These are phyloP conservation scores for Penicillium sp. DNA, from an alignment of 2,329 filamentous ascomycete species.

Conservation along the genomic window DNA sequence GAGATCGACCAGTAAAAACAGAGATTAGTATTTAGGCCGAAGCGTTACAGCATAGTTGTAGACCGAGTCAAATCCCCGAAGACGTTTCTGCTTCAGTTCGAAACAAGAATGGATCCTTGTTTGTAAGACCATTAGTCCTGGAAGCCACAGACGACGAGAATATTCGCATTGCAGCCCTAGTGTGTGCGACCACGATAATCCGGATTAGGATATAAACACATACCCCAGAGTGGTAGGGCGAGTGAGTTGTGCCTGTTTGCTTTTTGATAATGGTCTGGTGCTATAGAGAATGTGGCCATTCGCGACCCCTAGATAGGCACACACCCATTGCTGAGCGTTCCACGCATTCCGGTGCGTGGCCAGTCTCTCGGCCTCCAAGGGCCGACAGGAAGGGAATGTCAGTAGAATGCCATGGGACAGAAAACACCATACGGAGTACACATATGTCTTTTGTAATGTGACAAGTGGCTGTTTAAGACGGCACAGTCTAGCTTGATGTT, in stretches of 20 bases:
- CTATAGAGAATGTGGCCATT: constrained; percentile 13
- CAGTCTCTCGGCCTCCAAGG: not conserved
- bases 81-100: constrained; percentile 2
- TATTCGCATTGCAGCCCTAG: not conserved
- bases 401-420: constrained; percentile 6
- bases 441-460: not conserved
- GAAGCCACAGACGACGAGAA: not conserved
- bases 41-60: not conserved
- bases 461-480: not conserved
- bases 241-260: not conserved
- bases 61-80: not conserved
- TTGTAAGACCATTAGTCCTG: not conserved
- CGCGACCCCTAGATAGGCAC: constrained; percentile 9
- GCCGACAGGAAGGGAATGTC: constrained; percentile 13
- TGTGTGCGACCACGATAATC: not conserved
- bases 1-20: not conserved
- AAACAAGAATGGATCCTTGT: constrained; percentile 11
- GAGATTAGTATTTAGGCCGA: not conserved
- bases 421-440: not conserved
- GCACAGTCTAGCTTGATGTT: not conserved
- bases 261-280: constrained; percentile 1
- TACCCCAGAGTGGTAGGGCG: not conserved
- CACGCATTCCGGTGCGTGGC: constrained; percentile 15
- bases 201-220: not conserved
- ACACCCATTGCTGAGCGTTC: not conserved